phyloP scores from a whole-genome alignment of 2,329 filamentous ascomycete genomes.

The Fusarium torulosum region DNA sequence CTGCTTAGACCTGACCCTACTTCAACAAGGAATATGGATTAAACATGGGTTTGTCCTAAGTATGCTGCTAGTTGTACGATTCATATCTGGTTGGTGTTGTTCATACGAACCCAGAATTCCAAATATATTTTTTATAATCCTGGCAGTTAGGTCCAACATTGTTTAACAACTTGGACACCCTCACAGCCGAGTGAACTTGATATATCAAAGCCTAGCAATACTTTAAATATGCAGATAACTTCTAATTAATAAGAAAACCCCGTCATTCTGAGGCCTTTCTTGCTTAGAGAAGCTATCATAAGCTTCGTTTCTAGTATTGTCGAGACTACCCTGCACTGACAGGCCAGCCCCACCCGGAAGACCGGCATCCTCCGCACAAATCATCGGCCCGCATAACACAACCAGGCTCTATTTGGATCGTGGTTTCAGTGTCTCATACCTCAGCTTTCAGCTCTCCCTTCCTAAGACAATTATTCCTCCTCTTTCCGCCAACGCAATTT shows the following conservation, averaged over 20 bases:
- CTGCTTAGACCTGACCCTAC: not conserved
- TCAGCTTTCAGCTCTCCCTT: conserved; percentile 36
- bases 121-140: not conserved
- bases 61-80: not conserved
- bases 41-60: not conserved
- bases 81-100: accelerated
- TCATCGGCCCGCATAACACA: conserved; percentile 22
- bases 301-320: not conserved
- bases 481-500: conserved; percentile 18
- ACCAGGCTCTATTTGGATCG: not conserved
- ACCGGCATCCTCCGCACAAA: conserved; percentile 18
- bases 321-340: conserved; percentile 15
- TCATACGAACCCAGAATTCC: not conserved
- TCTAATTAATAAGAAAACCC: not conserved
- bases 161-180: too few relatives aligned
- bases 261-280: not conserved
- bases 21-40: not conserved
- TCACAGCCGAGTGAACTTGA: not conserved
- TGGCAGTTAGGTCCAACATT: not conserved
- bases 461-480: conserved; percentile 16
- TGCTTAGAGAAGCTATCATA: not conserved
- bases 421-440: conserved; percentile 27
- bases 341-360: not conserved
- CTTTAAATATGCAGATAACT: not conserved
- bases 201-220: not conserved